These are phyloP conservation scores for Aspergillus fijiensis DNA, from an alignment of 2,329 filamentous ascomycete species.

Conservation along the genomic window DNA sequence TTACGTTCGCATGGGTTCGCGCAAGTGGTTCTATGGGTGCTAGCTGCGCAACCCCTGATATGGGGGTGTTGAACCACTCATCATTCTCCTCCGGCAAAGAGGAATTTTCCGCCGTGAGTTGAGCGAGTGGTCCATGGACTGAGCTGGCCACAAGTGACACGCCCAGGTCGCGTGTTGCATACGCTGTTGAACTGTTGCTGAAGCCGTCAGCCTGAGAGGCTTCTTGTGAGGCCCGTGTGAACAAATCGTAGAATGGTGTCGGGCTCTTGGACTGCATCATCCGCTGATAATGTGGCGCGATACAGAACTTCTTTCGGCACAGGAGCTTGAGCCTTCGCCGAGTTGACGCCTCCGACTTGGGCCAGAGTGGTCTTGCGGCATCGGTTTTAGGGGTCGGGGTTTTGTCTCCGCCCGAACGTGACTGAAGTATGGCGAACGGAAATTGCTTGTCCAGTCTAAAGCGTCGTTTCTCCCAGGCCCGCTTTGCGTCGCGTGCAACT, in stretches of 20 bases:
- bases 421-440: conserved; percentile 12
- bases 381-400: conserved; percentile 45
- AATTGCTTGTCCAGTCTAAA: conserved; percentile 28
- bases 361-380: conserved; percentile 49
- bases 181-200: conserved; percentile 31
- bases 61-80: conserved; percentile 41
- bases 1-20: conserved; percentile 18
- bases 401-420: conserved; percentile 50
- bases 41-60: conserved; percentile 17
- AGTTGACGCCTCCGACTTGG: conserved; percentile 58
- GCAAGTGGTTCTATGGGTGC: conserved; percentile 7
- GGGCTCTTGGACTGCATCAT: conserved; percentile 61
- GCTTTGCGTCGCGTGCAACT: conserved; percentile 61
- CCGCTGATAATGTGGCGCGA: conserved; percentile 64
- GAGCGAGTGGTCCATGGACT: conserved; percentile 39
- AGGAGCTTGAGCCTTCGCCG: conserved; percentile 58
- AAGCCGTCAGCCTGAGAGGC: conserved; percentile 25
- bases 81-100: conserved; percentile 23
- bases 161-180: conserved; percentile 46
- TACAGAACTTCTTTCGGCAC: conserved; percentile 61
- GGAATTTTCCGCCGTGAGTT: conserved; percentile 32
- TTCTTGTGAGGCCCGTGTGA: conserved; percentile 31
- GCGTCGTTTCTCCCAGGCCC: conserved; percentile 56
- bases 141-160: conserved; percentile 45
- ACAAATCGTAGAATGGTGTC: conserved; percentile 53